phyloP scores from a whole-genome alignment of 2,329 filamentous ascomycete genomes.

The Clonostachys rosea region DNA sequence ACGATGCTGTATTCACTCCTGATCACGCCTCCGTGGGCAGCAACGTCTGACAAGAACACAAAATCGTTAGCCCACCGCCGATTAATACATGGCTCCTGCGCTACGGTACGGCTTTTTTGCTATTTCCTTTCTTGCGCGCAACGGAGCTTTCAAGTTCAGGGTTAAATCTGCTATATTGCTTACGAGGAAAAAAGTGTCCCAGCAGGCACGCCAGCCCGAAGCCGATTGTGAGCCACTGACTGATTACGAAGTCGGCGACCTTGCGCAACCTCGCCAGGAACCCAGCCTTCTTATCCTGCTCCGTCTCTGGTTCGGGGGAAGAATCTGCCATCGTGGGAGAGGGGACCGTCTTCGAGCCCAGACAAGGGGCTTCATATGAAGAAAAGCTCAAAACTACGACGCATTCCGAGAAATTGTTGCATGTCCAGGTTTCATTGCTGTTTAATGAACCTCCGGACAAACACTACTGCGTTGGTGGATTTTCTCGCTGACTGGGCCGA shows the following conservation, averaged over 20 bases:
- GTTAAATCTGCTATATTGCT: slow-evolving; percentile 7
- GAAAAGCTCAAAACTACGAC: neutral
- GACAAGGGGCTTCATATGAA: no score
- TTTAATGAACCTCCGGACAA: no score
- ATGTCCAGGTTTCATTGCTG: no score
- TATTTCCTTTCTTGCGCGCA: no score
- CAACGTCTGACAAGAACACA: slow-evolving; percentile 29
- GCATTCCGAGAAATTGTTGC: no score
- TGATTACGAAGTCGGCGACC: slow-evolving; percentile 28
- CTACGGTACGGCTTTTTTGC: neutral
- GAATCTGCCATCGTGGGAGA: no score
- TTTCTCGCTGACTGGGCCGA: no score
- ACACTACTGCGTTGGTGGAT: no score
- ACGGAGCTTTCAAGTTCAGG: no score
- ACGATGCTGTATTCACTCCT: slow-evolving; percentile 56
- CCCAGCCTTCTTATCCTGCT: neutral
- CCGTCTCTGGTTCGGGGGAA: neutral
- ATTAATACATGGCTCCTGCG: neutral
- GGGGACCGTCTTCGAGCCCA: no score
- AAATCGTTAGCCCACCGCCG: neutral
- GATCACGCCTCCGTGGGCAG: slow-evolving; percentile 40
- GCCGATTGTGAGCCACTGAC: slow-evolving; percentile 63
- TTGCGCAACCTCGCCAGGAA: slow-evolving; percentile 2
- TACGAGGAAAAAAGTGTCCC: slow-evolving; percentile 36
- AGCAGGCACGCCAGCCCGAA: slow-evolving; percentile 49